Evolutionary conservation across 768 basidiomycete species (phyloP).

Genomic region (Mycena maculata): DNA sequence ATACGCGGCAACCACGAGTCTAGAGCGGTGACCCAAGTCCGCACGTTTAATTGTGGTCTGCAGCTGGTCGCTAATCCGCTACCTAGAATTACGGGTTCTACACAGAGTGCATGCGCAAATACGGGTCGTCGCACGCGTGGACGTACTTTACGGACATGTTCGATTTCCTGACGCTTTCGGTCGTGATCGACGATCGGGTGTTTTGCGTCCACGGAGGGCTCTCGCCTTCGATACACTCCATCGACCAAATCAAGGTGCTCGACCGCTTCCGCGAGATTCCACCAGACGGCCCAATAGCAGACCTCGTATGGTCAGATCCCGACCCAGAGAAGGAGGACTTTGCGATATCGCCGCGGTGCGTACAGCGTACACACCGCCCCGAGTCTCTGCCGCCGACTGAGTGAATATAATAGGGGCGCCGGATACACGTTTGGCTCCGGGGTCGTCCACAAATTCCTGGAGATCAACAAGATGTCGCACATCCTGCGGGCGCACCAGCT

Average conservation of each 20-base stretch:
- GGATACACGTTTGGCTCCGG: conserved; percentile 99
- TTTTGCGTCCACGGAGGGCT: conserved; percentile 86
- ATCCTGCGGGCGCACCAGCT: conserved; percentile 98
- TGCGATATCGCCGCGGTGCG: conserved; percentile 95
- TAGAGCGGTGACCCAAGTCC: conserved; percentile 95
- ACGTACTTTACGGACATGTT: conserved; percentile 99
- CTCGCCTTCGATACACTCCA: conserved; percentile 97
- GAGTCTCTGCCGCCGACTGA: conserved; percentile 23
- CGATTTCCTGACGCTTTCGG: conserved; percentile 96
- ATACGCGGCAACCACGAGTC: conserved; percentile 99
- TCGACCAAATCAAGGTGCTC: conserved; percentile 99
- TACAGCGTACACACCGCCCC: conserved; percentile 30
- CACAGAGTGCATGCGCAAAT: conserved; percentile 97
- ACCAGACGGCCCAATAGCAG: conserved; percentile 99
- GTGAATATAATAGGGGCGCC: conserved; percentile 80
- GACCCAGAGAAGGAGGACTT: conserved; percentile 99
- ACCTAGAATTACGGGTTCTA: conserved; percentile 97
- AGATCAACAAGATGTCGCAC: conserved; percentile 96
- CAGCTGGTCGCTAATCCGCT: conserved; percentile 43
- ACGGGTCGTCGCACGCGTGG: conserved; percentile 96
- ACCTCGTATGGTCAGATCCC: conserved; percentile 99
- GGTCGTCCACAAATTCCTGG: conserved; percentile 96
- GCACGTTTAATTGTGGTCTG: conserved; percentile 47
- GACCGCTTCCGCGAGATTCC: conserved; percentile 99
- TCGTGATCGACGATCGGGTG: conserved; percentile 98